Percentiles rank a stretch among this genome's conserved stretches.
These are phyloP conservation scores for Friedmanniomyces simplex DNA, from an alignment of 495 filamentous ascomycete genomes.

Conservation along the genomic window DNA sequence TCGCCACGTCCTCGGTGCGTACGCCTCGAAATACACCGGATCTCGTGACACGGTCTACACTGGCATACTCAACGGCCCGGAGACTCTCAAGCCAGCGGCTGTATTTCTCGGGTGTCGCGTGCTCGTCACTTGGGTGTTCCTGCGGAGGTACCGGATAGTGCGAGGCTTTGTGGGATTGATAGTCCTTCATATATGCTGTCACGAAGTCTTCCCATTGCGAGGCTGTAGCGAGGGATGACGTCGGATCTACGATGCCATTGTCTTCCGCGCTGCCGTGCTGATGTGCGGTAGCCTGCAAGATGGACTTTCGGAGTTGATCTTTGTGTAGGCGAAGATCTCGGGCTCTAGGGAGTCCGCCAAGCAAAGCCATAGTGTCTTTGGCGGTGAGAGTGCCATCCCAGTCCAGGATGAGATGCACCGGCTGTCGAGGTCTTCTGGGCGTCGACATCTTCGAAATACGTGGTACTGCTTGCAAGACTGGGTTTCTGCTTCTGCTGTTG, in stretches of 20 bases:
- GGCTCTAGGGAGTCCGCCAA: slow-evolving; percentile 14
- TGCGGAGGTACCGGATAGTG: neutral
- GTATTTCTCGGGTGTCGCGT: slow-evolving; percentile 9
- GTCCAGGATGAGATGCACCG: slow-evolving; percentile 28
- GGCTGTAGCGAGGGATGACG: neutral
- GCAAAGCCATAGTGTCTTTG: slow-evolving; percentile 25
- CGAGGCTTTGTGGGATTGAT: slow-evolving; percentile 8
- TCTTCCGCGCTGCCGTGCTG: too few relatives aligned
- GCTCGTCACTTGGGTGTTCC: neutral
- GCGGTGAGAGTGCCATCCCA: slow-evolving; percentile 33
- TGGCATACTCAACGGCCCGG: slow-evolving; percentile 17
- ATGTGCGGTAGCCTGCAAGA: too few relatives aligned
- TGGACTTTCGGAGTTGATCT: too few relatives aligned
- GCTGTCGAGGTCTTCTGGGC: neutral
- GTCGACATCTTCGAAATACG: too few relatives aligned
- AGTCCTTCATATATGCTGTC: slow-evolving; percentile 18
- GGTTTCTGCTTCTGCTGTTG: too few relatives aligned
- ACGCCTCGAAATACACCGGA: slow-evolving; percentile 17
- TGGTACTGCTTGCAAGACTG: too few relatives aligned
- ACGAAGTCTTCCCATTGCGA: slow-evolving; percentile 17
- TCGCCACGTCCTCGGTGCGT: slow-evolving; percentile 9
- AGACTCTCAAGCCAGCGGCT: slow-evolving; percentile 20
- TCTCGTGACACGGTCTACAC: slow-evolving; percentile 14
- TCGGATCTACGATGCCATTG: neutral
- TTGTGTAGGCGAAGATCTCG: neutral